Evolutionary conservation across 139 green algal genomes (phyloP).

Genomic region (Nannochloris sp.): DNA sequence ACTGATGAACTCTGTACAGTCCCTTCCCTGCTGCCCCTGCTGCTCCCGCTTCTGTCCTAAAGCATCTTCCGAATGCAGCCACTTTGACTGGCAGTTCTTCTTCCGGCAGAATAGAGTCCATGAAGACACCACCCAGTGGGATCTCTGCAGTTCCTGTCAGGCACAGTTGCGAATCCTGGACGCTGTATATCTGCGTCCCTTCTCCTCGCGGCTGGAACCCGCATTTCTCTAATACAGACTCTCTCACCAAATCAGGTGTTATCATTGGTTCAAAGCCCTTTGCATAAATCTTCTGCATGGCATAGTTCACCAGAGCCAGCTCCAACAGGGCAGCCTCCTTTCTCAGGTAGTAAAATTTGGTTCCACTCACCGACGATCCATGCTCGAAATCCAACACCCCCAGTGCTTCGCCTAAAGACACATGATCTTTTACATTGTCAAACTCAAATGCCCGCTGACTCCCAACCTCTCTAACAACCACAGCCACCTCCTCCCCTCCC

Average conservation of each 20-base stretch:
- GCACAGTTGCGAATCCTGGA: conserved; percentile 74
- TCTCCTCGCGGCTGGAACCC: conserved; percentile 89
- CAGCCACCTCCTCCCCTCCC: conserved; percentile 71
- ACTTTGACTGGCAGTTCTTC: conserved; percentile 81
- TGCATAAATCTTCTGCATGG: conserved; percentile 54
- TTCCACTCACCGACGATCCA: conserved; percentile 63
- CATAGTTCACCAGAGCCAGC: conserved; percentile 87
- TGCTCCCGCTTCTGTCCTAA: conserved; percentile 92
- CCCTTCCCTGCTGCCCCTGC: conserved; percentile 69
- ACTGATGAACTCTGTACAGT: conserved; percentile 97
- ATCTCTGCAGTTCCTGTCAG: conserved; percentile 95
- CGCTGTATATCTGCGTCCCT: conserved; percentile 92
- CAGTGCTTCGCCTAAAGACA: conserved; percentile 60
- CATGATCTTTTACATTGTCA: conserved; percentile 59
- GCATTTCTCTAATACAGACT: conserved; percentile 90
- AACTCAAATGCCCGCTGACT: conserved; percentile 63
- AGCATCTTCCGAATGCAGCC: conserved; percentile 90
- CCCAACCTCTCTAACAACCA: conserved; percentile 36
- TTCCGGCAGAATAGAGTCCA: conserved; percentile 80
- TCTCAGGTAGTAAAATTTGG: conserved; percentile 94
- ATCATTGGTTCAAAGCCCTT: conserved; percentile 80
- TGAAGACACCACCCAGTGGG: conserved; percentile 80
- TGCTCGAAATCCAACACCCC: conserved; percentile 84
- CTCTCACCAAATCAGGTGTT: conserved; percentile 90
- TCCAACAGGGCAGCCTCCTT: conserved; percentile 87